Evolutionary conservation across 352 stramenopile genomes (phyloP).

Genomic region (Globisporangium parvum): DNA sequence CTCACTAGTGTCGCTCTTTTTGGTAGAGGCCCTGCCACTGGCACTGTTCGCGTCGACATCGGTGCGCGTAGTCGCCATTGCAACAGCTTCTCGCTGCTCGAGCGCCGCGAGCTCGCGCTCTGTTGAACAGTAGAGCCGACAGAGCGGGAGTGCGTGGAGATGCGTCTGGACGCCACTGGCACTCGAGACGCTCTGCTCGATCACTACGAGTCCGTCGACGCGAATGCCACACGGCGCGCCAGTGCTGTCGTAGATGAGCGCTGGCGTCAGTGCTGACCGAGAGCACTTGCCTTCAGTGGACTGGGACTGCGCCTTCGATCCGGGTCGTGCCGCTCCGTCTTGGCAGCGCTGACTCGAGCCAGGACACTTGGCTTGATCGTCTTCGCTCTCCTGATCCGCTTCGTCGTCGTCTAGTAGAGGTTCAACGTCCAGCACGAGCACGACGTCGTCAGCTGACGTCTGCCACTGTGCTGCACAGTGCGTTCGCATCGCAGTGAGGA

Average conservation of each 20-base stretch:
- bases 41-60: background rate
- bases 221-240: constrained; percentile 6
- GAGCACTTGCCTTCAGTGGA: background rate
- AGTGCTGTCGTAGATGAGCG: background rate
- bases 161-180: constrained; percentile 1
- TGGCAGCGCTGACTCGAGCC: background rate
- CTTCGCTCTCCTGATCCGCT: background rate
- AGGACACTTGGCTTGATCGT: background rate
- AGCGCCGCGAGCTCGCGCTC: constrained; percentile 1
- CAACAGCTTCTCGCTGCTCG: background rate
- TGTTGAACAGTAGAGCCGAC: constrained; percentile 7
- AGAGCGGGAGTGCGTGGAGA: constrained; percentile 8
- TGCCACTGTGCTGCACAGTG: constrained; percentile 6
- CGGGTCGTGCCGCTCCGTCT: too few relatives aligned
- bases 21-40: background rate
- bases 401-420: background rate
- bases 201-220: constrained; percentile 13
- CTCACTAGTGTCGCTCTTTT: background rate
- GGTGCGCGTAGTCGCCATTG: background rate
- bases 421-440: constrained; percentile 13
- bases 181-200: constrained; percentile 10
- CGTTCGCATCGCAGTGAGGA: constrained; percentile 7
- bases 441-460: background rate
- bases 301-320: background rate
- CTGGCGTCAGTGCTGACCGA: background rate